These are phyloP conservation scores for Cercospora sesami DNA, from an alignment of 2,329 filamentous ascomycete species.

Conservation along the genomic window DNA sequence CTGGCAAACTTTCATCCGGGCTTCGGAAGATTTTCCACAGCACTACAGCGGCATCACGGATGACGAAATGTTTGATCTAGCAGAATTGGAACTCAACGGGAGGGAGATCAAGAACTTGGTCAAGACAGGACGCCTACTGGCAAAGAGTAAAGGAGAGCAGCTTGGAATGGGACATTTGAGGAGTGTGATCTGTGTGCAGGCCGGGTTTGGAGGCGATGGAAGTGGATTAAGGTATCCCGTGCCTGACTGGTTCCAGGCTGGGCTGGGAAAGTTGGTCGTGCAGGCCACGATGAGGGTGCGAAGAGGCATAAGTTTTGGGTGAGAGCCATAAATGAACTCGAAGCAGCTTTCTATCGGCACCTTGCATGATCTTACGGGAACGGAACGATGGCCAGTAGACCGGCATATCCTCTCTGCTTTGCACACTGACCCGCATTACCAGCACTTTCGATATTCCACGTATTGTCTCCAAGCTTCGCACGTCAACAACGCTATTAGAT, in stretches of 20 bases:
- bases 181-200: conserved; percentile 20
- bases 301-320: background rate
- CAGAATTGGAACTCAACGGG: conserved; percentile 21
- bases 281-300: conserved; percentile 8
- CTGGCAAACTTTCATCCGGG: conserved; percentile 26
- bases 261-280: background rate
- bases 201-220: conserved; percentile 8
- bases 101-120: conserved; percentile 24
- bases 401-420: background rate
- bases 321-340: background rate
- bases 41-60: conserved; percentile 18
- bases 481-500: background rate
- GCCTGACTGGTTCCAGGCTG: conserved; percentile 10
- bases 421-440: background rate
- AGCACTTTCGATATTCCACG: background rate
- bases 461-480: background rate
- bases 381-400: background rate
- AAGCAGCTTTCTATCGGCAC: no score
- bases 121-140: conserved; percentile 22
- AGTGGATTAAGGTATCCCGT: conserved; percentile 4
- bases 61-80: conserved; percentile 19
- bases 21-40: conserved; percentile 18
- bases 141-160: conserved; percentile 17
- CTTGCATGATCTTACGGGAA: background rate
- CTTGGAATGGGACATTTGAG: conserved; percentile 18